Percentiles rank a stretch among this genome's conserved stretches.
Conservation (phyloP, 2,329 filamentous ascomycete genomes). For the Epichloe hybrida region DNA sequence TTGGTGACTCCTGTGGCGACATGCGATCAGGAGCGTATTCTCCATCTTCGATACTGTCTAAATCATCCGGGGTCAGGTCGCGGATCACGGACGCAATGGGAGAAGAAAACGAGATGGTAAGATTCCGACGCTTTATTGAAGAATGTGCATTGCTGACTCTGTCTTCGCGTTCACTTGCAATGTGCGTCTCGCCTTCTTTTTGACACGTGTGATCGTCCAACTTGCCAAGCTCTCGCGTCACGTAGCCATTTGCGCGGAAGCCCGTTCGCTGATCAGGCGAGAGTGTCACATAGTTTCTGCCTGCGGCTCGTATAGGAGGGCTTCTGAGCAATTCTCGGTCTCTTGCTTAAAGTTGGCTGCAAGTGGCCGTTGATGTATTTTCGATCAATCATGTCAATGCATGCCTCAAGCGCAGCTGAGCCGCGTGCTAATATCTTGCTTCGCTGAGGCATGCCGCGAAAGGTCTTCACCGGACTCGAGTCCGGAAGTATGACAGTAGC, state of each 20-base stretch:
- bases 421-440: slow-evolving; percentile 74
- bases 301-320: slow-evolving; percentile 5
- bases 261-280: slow-evolving; percentile 22
- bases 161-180: slow-evolving; percentile 24
- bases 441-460: slow-evolving; percentile 46
- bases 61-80: slow-evolving; percentile 30
- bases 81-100: slow-evolving; percentile 59
- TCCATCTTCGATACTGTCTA: slow-evolving; percentile 27
- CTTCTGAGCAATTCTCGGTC: slow-evolving; percentile 16
- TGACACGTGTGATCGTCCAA: slow-evolving; percentile 12
- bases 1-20: slow-evolving; percentile 4
- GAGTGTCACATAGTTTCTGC: slow-evolving; percentile 19
- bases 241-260: slow-evolving; percentile 17
- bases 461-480: slow-evolving; percentile 54
- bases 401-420: slow-evolving; percentile 77
- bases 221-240: slow-evolving; percentile 23
- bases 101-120: slow-evolving; percentile 71
- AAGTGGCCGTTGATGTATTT: slow-evolving; percentile 61
- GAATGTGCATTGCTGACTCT: slow-evolving; percentile 37
- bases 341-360: slow-evolving; percentile 57
- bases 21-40: slow-evolving; percentile 10
- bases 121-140: slow-evolving; percentile 32
- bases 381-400: slow-evolving; percentile 51
- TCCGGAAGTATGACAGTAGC: slow-evolving; percentile 72
- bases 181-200: slow-evolving; percentile 9